Evolutionary conservation across 371 early-diverging fungal species (phyloP).

Genomic region (Mucor lusitanicus): DNA sequence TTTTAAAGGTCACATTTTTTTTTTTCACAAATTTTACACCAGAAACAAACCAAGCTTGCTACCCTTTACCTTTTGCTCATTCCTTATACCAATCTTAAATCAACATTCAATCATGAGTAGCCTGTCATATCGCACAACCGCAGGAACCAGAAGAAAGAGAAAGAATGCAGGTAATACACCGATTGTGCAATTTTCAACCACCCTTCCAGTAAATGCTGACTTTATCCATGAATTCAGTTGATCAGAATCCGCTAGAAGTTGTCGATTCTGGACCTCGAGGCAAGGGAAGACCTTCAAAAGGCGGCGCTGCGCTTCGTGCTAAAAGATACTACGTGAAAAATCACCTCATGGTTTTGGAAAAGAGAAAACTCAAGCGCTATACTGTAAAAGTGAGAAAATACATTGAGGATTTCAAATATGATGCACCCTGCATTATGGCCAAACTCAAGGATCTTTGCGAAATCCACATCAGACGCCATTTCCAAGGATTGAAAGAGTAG

Average conservation of each 20-base stretch:
- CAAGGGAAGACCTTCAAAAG: conserved; percentile 11
- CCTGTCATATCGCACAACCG: background rate
- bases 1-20: conserved; percentile 1
- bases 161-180: conserved; percentile 10
- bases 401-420: background rate
- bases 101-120: background rate
- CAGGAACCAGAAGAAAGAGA: conserved; percentile 8
- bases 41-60: background rate
- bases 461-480: background rate
- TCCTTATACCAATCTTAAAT: background rate
- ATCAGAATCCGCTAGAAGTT: background rate
- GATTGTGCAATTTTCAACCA: background rate
- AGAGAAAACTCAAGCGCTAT: conserved; percentile 9
- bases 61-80: background rate
- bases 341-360: conserved; percentile 3
- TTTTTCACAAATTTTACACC: background rate
- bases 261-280: background rate
- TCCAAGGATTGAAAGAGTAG: background rate
- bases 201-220: background rate
- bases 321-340: conserved; percentile 14
- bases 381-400: background rate
- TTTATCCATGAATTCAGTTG: background rate
- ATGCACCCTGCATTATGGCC: background rate
- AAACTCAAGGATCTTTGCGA: background rate
- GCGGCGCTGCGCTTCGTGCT: conserved; percentile 1